These are phyloP conservation scores for Spiromastix sp. DNA, from an alignment of 2,329 filamentous ascomycete genomes.

Conservation along the genomic window DNA sequence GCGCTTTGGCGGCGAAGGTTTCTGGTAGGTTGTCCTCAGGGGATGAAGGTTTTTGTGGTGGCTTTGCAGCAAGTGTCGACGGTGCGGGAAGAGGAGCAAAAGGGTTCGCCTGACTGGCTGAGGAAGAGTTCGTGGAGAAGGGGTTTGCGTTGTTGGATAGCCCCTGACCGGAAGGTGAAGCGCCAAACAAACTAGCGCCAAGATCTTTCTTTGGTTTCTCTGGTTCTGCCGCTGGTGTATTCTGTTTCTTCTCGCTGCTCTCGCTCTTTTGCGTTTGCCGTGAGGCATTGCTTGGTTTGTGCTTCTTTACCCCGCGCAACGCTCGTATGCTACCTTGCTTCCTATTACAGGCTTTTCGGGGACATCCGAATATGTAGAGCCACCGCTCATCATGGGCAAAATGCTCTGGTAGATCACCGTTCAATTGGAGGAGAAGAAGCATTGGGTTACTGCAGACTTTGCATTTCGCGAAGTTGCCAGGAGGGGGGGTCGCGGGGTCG, in stretches of 20 bases:
- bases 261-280: constrained; percentile 9
- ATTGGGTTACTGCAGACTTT: constrained; percentile 77
- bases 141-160: constrained; percentile 40
- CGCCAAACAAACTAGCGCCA: constrained; percentile 54
- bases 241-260: constrained; percentile 15
- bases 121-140: constrained; percentile 38
- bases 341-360: constrained; percentile 65
- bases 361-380: constrained; percentile 78
- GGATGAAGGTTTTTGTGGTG: constrained; percentile 24
- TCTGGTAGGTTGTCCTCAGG: constrained; percentile 51
- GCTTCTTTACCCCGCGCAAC: constrained; percentile 55
- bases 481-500: constrained; percentile 58
- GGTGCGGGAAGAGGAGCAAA: constrained; percentile 43
- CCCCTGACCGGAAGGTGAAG: constrained; percentile 27
- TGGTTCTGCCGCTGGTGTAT: constrained; percentile 7
- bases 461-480: constrained; percentile 70
- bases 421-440: constrained; percentile 77
- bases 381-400: constrained; percentile 83
- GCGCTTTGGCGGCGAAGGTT: constrained; percentile 63
- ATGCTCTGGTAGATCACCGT: constrained; percentile 76
- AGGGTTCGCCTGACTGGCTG: constrained; percentile 41
- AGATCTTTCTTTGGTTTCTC: constrained; percentile 27
- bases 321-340: constrained; percentile 73
- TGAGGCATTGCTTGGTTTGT: constrained; percentile 24
- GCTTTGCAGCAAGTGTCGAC: constrained; percentile 33